phyloP scores from a whole-genome alignment of 2,329 filamentous ascomycete species.

The Neopestalotiopsis clavispora region DNA sequence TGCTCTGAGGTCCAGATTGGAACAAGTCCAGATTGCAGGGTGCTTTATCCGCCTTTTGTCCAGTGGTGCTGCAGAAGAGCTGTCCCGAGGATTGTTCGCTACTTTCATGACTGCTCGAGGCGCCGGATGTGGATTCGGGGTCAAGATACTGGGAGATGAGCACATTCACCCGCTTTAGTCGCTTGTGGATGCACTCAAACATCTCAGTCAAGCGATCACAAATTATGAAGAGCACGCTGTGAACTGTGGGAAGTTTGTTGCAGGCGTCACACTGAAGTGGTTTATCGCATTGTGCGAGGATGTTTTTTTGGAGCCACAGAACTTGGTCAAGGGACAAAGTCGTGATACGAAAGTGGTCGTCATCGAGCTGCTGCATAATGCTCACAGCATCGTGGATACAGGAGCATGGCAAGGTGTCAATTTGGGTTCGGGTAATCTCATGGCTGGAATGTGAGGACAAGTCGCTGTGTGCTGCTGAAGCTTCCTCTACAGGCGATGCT shows the following conservation, averaged over 20 bases:
- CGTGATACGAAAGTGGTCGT: slow-evolving; percentile 34
- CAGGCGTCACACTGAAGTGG: slow-evolving; percentile 31
- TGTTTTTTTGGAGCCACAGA: slow-evolving; percentile 35
- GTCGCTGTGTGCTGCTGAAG: neutral
- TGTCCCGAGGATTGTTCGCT: slow-evolving; percentile 36
- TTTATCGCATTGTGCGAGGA: slow-evolving; percentile 34
- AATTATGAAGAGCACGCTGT: slow-evolving; percentile 32
- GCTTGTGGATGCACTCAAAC: slow-evolving; percentile 31
- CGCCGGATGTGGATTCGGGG: neutral
- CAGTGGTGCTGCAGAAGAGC: slow-evolving; percentile 24
- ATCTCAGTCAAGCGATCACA: slow-evolving; percentile 35
- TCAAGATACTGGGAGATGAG: neutral
- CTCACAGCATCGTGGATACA: slow-evolving; percentile 29
- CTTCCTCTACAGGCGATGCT: neutral
- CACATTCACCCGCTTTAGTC: slow-evolving; percentile 23
- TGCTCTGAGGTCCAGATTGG: slow-evolving; percentile 27
- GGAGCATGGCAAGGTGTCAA: slow-evolving; percentile 22
- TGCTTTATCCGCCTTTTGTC: slow-evolving; percentile 13
- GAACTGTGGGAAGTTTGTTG: slow-evolving; percentile 17
- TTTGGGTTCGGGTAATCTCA: neutral
- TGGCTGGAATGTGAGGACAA: neutral
- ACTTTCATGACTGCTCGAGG: neutral
- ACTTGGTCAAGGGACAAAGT: slow-evolving; percentile 33
- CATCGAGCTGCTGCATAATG: slow-evolving; percentile 34
- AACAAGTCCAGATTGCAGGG: slow-evolving; percentile 33